Conservation (phyloP, 495 filamentous ascomycete genomes). For the Aspergillus taichungensis region DNA sequence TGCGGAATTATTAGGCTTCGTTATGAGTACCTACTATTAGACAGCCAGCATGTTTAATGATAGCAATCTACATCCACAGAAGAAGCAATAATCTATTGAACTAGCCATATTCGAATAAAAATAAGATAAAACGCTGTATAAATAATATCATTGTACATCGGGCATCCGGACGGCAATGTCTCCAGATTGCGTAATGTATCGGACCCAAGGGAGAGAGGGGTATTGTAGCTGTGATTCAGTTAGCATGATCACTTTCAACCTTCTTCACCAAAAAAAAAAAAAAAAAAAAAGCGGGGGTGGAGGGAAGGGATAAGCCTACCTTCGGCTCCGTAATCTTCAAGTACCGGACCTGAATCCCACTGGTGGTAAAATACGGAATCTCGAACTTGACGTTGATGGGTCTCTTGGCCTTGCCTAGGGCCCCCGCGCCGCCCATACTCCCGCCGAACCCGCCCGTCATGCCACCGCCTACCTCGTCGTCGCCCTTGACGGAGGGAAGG, state of each 20-base stretch:
- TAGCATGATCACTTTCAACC: constrained; percentile 2
- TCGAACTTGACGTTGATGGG: constrained; percentile 99
- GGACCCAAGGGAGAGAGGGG: constrained; percentile 94
- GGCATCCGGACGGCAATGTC: constrained; percentile 91
- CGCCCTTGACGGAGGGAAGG: constrained; percentile 87
- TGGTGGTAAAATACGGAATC: constrained; percentile 98
- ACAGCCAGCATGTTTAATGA: no score
- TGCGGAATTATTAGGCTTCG: no score
- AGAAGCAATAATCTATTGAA: constrained; percentile 1
- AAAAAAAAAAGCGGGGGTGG: not conserved
- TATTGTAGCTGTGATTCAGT: constrained; percentile 72
- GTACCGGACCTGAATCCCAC: constrained; percentile 96
- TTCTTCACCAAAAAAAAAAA: not conserved
- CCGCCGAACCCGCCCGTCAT: constrained; percentile 96
- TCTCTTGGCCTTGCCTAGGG: constrained; percentile 74
- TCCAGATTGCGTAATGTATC: constrained; percentile 95
- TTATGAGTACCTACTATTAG: no score
- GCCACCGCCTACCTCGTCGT: constrained; percentile 90
- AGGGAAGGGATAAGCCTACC: constrained; percentile 44
- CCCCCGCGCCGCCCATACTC: constrained; percentile 70
- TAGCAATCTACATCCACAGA: not conserved
- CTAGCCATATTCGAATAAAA: not conserved
- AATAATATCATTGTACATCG: constrained; percentile 58
- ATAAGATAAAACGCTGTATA: constrained; percentile 19
- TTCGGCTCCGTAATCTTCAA: constrained; percentile 99